These are phyloP conservation scores for Neotropicomus parvogracilis DNA, from an alignment of 1,284 basidiomycete species.

Conservation along the genomic window DNA sequence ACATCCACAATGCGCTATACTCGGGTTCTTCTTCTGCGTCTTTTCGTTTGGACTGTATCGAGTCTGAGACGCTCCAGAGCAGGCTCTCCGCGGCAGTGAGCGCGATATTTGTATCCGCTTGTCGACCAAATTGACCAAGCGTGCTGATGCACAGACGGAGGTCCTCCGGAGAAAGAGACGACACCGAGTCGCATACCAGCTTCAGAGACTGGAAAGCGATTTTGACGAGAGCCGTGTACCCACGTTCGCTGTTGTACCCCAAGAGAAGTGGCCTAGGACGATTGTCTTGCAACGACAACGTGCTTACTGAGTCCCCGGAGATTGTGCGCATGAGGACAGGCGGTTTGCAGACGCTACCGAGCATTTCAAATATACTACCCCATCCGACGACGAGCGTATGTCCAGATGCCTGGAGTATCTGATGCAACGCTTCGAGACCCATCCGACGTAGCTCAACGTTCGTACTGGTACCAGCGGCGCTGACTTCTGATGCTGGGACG, in stretches of 20 bases:
- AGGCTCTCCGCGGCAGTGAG: constrained; percentile 87
- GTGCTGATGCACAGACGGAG: constrained; percentile 86
- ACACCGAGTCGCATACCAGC: constrained; percentile 89
- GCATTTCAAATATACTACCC: constrained; percentile 89
- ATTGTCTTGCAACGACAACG: constrained; percentile 38
- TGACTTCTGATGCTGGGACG: constrained; percentile 46
- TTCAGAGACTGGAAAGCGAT: constrained; percentile 93
- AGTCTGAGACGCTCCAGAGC: constrained; percentile 92
- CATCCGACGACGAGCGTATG: constrained; percentile 90
- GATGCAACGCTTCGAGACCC: constrained; percentile 85
- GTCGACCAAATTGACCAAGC: constrained; percentile 86
- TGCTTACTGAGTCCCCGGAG: constrained; percentile 43
- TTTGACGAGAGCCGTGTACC: constrained; percentile 67
- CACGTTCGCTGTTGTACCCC: constrained; percentile 58
- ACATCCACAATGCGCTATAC: constrained; percentile 88
- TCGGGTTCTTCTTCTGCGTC: constrained; percentile 62
- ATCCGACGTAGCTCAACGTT: constrained; percentile 78
- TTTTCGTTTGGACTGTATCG: constrained; percentile 76
- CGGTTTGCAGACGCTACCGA: constrained; percentile 76
- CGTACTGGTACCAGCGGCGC: constrained; percentile 43
- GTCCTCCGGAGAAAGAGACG: constrained; percentile 75
- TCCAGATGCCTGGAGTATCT: constrained; percentile 86
- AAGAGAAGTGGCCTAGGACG: constrained; percentile 48
- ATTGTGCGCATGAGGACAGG: constrained; percentile 37
- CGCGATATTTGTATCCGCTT: constrained; percentile 93